Percentiles rank a stretch among this genome's conserved stretches.
Evolutionary conservation across 768 basidiomycete genomes (phyloP).

Genomic region (Ramaria rubella): DNA sequence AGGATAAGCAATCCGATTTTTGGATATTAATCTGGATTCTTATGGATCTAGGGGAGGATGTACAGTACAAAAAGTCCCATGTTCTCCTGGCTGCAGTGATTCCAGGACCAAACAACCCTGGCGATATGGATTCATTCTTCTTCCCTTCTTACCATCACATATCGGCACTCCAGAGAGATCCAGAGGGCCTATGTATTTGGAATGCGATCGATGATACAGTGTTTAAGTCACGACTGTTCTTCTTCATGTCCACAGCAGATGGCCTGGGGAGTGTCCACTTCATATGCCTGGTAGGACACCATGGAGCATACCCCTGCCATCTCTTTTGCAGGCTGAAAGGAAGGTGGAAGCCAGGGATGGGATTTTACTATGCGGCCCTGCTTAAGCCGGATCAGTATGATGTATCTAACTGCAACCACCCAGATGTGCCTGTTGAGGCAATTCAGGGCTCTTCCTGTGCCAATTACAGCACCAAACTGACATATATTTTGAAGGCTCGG

Average conservation of each 20-base stretch:
- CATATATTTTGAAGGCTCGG: not conserved
- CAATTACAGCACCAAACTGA: not conserved
- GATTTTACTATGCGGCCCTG: conserved; percentile 31
- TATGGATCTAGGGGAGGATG: not conserved
- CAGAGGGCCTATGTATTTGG: not conserved
- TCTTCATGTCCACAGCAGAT: no score
- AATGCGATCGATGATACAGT: not conserved
- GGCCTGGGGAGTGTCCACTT: conserved; percentile 27
- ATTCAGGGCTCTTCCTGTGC: not conserved
- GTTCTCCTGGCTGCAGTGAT: not conserved
- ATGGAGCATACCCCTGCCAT: no score
- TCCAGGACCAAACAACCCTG: not conserved
- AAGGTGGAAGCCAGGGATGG: conserved; percentile 22
- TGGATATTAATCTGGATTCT: not conserved
- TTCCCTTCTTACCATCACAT: not conserved
- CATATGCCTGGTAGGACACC: no score
- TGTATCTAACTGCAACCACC: no score
- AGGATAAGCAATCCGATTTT: no score
- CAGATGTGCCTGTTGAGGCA: no score
- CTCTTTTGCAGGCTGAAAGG: no score
- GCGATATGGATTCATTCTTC: not conserved
- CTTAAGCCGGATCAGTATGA: conserved; percentile 21
- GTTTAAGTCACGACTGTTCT: no score
- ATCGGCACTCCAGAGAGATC: not conserved
- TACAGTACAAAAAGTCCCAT: not conserved